Base-by-base conservation (phyloP, 352 stramenopile species). In the Pythium plurisporium region DNA sequence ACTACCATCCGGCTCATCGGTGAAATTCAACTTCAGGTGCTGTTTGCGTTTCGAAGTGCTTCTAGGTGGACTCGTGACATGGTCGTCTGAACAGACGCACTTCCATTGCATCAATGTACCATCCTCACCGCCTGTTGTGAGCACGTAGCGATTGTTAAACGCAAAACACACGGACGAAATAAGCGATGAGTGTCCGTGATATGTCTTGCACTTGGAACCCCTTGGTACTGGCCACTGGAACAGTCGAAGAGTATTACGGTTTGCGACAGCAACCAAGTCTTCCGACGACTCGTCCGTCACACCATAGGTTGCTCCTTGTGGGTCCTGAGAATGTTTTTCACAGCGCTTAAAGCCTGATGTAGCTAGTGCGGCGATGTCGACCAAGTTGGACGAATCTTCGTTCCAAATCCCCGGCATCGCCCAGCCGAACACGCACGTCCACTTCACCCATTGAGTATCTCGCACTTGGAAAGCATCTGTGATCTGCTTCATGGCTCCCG, bases 361-460 rank as follows among this genome's bases (percentile, higher is more conserved):
- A 26, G 63, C 72, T 2, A 87, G 59, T 20, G 65, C 67, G 6
- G 67, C 54, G 49, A 90, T 84, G 43, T 88, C 76, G 8, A 69
- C 62, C 33, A 85, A 54, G 33, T 72, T 82, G 1, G 77, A 75
- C 22, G 62, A 63, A 12, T 86, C 72, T 11, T 81, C 70, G 5
- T 56, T 60, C 80, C 80, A 90, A 36, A 88, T 82, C 4, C 80
- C 80, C 14, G 76, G 61, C 0, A 72, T 85, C 17, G 77, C 54
- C 80, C 80, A 90, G 12, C 80, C 77, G 59, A 87, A 90, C 14
- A 82, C 74, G 29, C 74, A 86, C 5, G 74, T 86, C 80, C 77
- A 90, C 37, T 79, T 80, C 36, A 63, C 59, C 80, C 80, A 90
- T 34, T 72, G 55, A 15, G 69, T 72, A 31, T 90, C 80, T 3